Evolutionary conservation across 371 early-diverging fungal species (phyloP), one percentile per base, ranked within the genome.

Genomic region (Lichtheimia ramosa): DNA sequence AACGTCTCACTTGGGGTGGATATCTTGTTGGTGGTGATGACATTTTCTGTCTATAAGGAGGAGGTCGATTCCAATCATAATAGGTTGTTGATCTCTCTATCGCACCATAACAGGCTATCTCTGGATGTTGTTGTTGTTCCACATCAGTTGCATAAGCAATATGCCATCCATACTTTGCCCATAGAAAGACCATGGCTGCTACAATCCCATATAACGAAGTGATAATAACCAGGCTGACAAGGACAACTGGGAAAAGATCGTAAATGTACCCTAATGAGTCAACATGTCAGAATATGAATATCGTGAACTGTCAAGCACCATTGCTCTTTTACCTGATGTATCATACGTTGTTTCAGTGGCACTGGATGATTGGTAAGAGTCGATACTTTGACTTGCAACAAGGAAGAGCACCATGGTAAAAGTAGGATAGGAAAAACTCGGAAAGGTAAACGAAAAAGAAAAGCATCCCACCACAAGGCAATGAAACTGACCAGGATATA

Each of bases 11-110:
- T 16, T 39, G 8, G n/a, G 25, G 25, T 52, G 23, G 40, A 12
- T 42, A 8, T 51, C 5, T 41, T n/a, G 25, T 13, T 18, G 52
- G 18, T 18, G 46, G 16, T 20, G 23, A 50, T 50, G 24, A 25
- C n/a, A 28, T 23, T 13, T 51, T 49, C 5, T 58, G 54, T 42
- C 55, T 50, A 40, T 61, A 61, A 20, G 66, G 69, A 56, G 66
- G 63, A 15, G 66, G 61, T 49, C 61, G 58, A 51, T 75, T 72
- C 75, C 75, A 75, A 56, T 70, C 68, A 48, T 75, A 75, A 63
- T 60, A 75, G 0, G 73, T 72, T 3, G 66, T 10, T 16, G 73
- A 70, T 34, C 68, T 67, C 62, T 59, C 53, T 39, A 69, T 40
- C 15, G 51, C 51, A 24, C 58, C 53, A 27, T 54, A 28, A 40